phyloP scores from a whole-genome alignment of 768 basidiomycete genomes.

The Saitozyma podzolica region DNA sequence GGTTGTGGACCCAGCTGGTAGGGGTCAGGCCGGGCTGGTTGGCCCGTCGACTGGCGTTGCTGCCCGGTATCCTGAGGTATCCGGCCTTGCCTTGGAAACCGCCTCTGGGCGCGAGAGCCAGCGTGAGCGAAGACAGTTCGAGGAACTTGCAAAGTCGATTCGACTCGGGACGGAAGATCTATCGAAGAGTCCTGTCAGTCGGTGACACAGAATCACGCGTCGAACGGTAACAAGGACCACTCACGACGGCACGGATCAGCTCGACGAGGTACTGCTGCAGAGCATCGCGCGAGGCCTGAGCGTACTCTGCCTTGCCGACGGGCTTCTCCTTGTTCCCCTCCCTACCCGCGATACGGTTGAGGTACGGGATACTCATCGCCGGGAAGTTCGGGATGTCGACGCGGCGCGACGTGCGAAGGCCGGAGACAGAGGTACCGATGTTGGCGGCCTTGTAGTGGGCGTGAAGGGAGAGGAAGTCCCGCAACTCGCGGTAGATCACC shows the following conservation, averaged over 20 bases:
- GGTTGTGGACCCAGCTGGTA: conserved; percentile 54
- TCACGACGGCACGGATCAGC: conserved; percentile 83
- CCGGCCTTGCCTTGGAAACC: conserved; percentile 91
- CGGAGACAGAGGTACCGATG: conserved; percentile 53
- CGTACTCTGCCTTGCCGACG: conserved; percentile 42
- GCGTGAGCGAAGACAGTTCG: conserved; percentile 84
- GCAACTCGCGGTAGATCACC: conserved; percentile 67
- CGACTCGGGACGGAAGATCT: conserved; percentile 95
- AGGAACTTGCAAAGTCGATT: conserved; percentile 88
- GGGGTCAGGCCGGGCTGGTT: conserved; percentile 55
- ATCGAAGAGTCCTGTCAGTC: not conserved
- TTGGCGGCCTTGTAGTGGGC: conserved; percentile 85
- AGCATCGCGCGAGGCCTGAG: conserved; percentile 70
- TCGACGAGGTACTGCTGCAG: conserved; percentile 85
- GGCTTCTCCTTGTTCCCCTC: conserved; percentile 48
- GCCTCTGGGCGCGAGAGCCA: conserved; percentile 70
- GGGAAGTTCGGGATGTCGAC: conserved; percentile 87
- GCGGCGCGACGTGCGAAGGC: conserved; percentile 69
- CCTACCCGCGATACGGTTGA: conserved; percentile 56
- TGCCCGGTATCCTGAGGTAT: conserved; percentile 58
- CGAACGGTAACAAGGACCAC: conserved; percentile 38
- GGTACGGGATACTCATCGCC: conserved; percentile 75
- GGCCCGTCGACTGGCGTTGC: conserved; percentile 48
- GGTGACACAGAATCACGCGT: not conserved
- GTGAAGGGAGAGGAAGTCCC: conserved; percentile 87